Base-by-base conservation (phyloP, 2,329 filamentous ascomycete species). In the Celoporthe dispersa region DNA sequence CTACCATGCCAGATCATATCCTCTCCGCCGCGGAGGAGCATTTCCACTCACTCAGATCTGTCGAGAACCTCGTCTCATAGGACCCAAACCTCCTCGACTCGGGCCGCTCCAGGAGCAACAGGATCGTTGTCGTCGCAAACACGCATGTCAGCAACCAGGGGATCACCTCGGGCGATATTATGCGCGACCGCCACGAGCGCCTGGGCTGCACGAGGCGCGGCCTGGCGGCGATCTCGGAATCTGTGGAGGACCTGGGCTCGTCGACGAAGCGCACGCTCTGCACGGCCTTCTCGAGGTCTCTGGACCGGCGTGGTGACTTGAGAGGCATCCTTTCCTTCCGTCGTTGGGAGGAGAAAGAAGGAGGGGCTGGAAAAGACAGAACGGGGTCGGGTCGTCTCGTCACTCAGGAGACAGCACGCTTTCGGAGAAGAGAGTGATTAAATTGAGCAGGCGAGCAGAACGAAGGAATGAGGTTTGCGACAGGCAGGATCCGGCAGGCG, bases 141-240 rank as follows among this genome's bases (percentile, higher is more conserved):
- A 71, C 53, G 44, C 70, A 68, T 8, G 70, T 68, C 55, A 71
- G 57, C 1, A 71, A 37, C 70, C 70, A 71, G 22, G 70, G 70
- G n/a, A 71, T 71, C 48, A 71, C 55, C 31, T 67, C 66, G 28
- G 66, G 66, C 57, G 66, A 67, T 48, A 67, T 67, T 37, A 67
- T 53, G n/a, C 66, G 59, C 55, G 55, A 61, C 39, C 66, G 41
- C 55, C 55, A 61, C 44, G 66, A 61, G 28, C 66, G 66, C 14
- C 66, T 51, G 31, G 66, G 66, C 39, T 51, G 66, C 25, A 67
- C 22, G 39, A 67, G 19, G 31, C 37, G 66, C 11, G 66, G 66
- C 28, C 66, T 35, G 37, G 55, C 55, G 6, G 66, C 66, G 11
- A 62, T n/a, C 31, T 67, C 66, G 9, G 66, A 67, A 12, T 67